phyloP scores from a whole-genome alignment of 306 rosid species.

The Castanea mollissima region DNA sequence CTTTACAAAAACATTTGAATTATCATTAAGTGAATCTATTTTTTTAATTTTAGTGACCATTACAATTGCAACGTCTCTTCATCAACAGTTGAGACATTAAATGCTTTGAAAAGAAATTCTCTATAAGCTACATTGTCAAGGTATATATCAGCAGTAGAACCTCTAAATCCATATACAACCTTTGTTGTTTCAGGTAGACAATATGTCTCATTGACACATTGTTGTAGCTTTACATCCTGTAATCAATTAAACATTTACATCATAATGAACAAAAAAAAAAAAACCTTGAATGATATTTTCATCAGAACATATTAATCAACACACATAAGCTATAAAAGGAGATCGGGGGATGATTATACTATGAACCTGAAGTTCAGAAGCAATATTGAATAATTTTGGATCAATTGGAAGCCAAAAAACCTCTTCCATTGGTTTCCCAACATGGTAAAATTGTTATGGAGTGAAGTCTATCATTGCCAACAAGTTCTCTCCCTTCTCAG shows the following conservation, averaged over 20 bases:
- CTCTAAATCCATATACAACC: slow-evolving; percentile 18
- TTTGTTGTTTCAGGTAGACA: slow-evolving; percentile 16
- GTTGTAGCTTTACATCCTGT: slow-evolving; percentile 10
- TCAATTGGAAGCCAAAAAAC: slow-evolving; percentile 17
- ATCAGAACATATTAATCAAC: background rate
- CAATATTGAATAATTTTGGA: slow-evolving; percentile 2
- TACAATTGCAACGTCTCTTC: slow-evolving; percentile 19
- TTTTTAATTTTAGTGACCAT: background rate
- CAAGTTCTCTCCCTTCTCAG: slow-evolving; percentile 4
- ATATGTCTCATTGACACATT: slow-evolving; percentile 14
- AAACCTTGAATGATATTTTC: background rate
- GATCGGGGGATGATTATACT: background rate
- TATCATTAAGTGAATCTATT: background rate
- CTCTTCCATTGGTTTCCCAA: slow-evolving; percentile 17
- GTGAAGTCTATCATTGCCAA: slow-evolving; percentile 18
- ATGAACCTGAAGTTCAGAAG: slow-evolving; percentile 8
- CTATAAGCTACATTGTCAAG: slow-evolving; percentile 21
- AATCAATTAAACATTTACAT: background rate
- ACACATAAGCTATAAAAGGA: background rate
- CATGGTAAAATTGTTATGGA: slow-evolving; percentile 8
- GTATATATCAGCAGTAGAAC: slow-evolving; percentile 18
- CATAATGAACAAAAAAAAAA: background rate
- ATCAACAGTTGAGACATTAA: slow-evolving; percentile 14
- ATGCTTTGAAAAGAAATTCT: slow-evolving; percentile 13
- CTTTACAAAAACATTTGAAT: background rate